These are phyloP conservation scores for Metschnikowia matae DNA, from an alignment of 805 yeast genomes.

Conservation along the genomic window DNA sequence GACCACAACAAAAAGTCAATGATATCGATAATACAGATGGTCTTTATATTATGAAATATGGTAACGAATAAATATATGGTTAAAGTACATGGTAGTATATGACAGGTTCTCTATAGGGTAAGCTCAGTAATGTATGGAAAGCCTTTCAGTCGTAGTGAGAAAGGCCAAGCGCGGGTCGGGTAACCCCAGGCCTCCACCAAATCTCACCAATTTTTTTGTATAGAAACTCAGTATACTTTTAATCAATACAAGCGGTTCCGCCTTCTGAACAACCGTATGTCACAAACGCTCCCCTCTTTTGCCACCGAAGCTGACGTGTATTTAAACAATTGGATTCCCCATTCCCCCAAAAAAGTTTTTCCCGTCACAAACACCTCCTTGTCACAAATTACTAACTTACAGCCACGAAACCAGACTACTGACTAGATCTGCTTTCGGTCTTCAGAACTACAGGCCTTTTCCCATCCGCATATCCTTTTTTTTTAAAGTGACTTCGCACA, in stretches of 20 bases:
- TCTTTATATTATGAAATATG: neutral
- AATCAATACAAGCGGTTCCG: constrained; percentile 7
- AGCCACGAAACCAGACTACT: constrained; percentile 30
- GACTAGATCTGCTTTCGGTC: constrained; percentile 32
- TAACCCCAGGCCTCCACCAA: constrained; percentile 13
- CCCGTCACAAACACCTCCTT: neutral
- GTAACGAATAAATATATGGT: neutral
- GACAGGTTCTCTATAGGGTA: neutral
- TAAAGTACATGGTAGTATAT: neutral
- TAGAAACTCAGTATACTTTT: constrained; percentile 1
- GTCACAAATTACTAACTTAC: constrained; percentile 2
- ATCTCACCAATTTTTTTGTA: constrained; percentile 12
- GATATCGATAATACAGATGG: neutral
- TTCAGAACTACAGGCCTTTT: constrained; percentile 5
- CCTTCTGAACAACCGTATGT: constrained; percentile 5
- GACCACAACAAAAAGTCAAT: neutral
- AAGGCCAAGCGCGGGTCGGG: constrained; percentile 9
- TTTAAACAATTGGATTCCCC: neutral
- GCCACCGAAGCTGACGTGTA: neutral
- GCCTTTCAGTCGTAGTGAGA: neutral
- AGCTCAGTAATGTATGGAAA: too few species aligned
- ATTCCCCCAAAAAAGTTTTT: neutral
- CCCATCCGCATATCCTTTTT: constrained; percentile 1
- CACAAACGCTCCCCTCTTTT: neutral
- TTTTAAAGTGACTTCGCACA: constrained; percentile 32